phyloP scores from a whole-genome alignment of 352 stramenopile species.

The Phytophthora gonapodyides region DNA sequence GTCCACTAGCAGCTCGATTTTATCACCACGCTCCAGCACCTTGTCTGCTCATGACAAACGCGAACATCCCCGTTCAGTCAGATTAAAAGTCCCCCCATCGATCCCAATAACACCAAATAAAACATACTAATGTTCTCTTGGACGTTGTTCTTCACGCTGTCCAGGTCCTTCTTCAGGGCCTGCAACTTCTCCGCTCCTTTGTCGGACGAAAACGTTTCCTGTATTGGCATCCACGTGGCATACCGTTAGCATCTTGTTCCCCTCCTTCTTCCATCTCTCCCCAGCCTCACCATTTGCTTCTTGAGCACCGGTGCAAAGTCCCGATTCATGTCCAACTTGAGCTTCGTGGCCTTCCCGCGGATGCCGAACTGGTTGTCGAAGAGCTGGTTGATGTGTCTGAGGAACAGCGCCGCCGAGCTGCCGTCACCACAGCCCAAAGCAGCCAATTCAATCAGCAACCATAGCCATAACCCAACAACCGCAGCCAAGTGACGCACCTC shows the following conservation, averaged over 20 bases:
- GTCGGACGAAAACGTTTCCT: slow-evolving; percentile 82
- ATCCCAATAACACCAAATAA: not conserved
- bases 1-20: slow-evolving; percentile 88
- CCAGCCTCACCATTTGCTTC: slow-evolving; percentile 73
- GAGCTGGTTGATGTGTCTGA: slow-evolving; percentile 86
- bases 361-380: slow-evolving; percentile 89
- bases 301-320: slow-evolving; percentile 85
- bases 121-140: slow-evolving; percentile 84
- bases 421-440: not conserved
- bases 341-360: slow-evolving; percentile 85
- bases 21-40: slow-evolving; percentile 85
- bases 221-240: slow-evolving; percentile 8
- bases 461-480: not conserved
- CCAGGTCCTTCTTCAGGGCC: slow-evolving; percentile 81
- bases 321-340: slow-evolving; percentile 87
- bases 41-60: slow-evolving; percentile 48
- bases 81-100: not conserved
- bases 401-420: slow-evolving; percentile 80
- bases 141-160: slow-evolving; percentile 78
- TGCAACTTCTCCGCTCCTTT: slow-evolving; percentile 77
- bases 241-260: slow-evolving; percentile 8
- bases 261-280: not conserved
- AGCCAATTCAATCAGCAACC: slow-evolving; percentile 8
- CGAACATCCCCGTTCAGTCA: slow-evolving; percentile 3
- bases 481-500: slow-evolving; percentile 40